Evolutionary conservation across 495 filamentous ascomycete species (phyloP).

Genomic region (Penicillium herquei): DNA sequence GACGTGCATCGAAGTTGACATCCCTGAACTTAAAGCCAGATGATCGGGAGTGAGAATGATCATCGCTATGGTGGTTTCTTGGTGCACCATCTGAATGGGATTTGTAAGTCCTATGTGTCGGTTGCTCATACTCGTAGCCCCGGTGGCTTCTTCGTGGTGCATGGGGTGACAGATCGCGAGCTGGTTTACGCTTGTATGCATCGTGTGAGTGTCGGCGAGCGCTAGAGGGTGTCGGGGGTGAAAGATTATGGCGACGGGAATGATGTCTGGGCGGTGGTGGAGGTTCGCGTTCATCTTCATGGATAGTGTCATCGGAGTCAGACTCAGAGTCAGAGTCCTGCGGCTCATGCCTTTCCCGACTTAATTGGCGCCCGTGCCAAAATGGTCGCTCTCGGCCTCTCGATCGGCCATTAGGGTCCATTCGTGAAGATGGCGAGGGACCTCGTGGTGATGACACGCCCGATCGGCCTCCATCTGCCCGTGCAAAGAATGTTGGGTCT

Average conservation of each 20-base stretch:
- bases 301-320: conserved; percentile 23
- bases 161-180: conserved; percentile 32
- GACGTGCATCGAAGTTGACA: conserved; percentile 25
- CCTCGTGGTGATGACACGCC: conserved; percentile 29
- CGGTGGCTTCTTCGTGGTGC: conserved; percentile 17
- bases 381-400: conserved; percentile 24
- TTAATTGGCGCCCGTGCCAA: conserved; percentile 21
- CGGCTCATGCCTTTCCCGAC: conserved; percentile 20
- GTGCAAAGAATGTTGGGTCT: conserved; percentile 11
- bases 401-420: conserved; percentile 15
- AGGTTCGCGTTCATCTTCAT: conserved; percentile 12
- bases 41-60: conserved; percentile 25
- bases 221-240: conserved; percentile 27
- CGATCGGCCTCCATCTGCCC: conserved; percentile 14
- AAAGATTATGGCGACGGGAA: conserved; percentile 27
- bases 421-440: conserved; percentile 32
- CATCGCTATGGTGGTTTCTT: conserved; percentile 21
- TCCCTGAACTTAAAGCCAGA: conserved; percentile 31
- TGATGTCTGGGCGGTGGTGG: conserved; percentile 9
- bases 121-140: conserved; percentile 10
- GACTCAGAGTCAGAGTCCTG: conserved; percentile 18
- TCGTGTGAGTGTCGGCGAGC: conserved; percentile 47
- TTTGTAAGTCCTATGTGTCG: conserved; percentile 13
- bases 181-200: conserved; percentile 35
- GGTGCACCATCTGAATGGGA: conserved; percentile 16